Percentiles rank a stretch among this genome's conserved stretches.
These are phyloP conservation scores for Neopestalotiopsis sp. DNA, from an alignment of 2,329 filamentous ascomycete species.

Conservation along the genomic window DNA sequence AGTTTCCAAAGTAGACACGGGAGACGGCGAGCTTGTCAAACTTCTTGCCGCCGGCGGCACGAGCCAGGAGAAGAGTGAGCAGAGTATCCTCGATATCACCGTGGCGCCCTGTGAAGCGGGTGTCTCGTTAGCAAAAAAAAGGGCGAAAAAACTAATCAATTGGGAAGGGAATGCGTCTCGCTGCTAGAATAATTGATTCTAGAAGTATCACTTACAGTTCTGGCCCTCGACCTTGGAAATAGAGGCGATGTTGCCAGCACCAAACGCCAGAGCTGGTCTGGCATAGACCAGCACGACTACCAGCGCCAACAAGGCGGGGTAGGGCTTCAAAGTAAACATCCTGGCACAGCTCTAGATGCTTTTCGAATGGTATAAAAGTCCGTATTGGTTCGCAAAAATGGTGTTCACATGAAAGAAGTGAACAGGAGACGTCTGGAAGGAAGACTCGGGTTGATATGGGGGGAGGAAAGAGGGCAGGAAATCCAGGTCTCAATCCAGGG, in stretches of 20 bases:
- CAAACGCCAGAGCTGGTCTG: conserved; percentile 76
- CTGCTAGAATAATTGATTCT: not conserved
- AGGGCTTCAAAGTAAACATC: conserved; percentile 56
- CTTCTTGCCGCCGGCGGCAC: conserved; percentile 68
- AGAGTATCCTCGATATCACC: conserved; percentile 93
- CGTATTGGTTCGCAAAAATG: not conserved
- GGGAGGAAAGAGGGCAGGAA: not conserved
- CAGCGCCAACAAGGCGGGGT: conserved; percentile 58
- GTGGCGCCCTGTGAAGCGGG: conserved; percentile 66
- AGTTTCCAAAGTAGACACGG: conserved; percentile 95
- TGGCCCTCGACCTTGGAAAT: conserved; percentile 81
- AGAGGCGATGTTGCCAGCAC: conserved; percentile 86
- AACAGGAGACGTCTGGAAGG: not conserved
- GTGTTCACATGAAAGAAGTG: not conserved
- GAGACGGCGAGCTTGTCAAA: conserved; percentile 89
- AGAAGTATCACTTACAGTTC: conserved; percentile 65
- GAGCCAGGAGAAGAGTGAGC: conserved; percentile 68
- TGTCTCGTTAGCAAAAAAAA: not conserved
- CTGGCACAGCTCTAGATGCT: conserved; percentile 24
- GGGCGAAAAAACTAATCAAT: not conserved
- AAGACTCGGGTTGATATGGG: conserved; percentile 9
- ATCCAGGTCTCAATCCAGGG: not conserved
- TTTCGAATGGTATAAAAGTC: conserved; percentile 3
- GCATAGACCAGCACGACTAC: conserved; percentile 70
- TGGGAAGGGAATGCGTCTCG: no score